Conservation (phyloP, 139 green algal species). For the Closterium sp. region DNA sequence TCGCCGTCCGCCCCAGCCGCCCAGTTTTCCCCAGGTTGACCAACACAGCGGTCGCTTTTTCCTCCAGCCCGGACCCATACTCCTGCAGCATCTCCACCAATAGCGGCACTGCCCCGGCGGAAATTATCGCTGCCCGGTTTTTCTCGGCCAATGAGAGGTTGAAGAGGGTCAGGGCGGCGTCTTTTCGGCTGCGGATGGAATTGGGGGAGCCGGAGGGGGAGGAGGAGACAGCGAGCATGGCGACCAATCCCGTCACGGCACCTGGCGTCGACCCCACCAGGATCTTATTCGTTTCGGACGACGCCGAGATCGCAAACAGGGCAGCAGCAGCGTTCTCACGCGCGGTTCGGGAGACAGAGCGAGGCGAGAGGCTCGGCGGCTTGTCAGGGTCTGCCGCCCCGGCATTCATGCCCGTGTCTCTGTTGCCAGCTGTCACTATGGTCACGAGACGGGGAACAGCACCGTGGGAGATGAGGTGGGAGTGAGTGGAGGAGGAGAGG, state of each 20-base stretch:
- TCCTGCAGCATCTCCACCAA: constrained; percentile 39
- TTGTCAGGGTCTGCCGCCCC: neutral
- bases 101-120: constrained; percentile 6
- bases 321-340: constrained; percentile 32
- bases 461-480: neutral
- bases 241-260: neutral
- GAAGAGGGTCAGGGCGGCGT: constrained; percentile 42
- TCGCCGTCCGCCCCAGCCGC: constrained; percentile 11
- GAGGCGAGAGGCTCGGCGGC: neutral
- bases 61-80: constrained; percentile 19
- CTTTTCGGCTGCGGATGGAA: neutral
- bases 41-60: constrained; percentile 42
- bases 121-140: constrained; percentile 20
- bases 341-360: neutral
- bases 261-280: neutral
- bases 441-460: neutral
- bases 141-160: constrained; percentile 38
- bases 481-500: neutral
- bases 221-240: neutral
- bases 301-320: constrained; percentile 21
- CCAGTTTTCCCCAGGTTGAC: constrained; percentile 31
- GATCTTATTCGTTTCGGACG: constrained; percentile 38
- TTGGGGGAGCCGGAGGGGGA: neutral
- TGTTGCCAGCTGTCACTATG: neutral
- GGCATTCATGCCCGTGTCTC: neutral